Conservation (phyloP, 163 green algal genomes). For the Prototheca wickerhamii region DNA sequence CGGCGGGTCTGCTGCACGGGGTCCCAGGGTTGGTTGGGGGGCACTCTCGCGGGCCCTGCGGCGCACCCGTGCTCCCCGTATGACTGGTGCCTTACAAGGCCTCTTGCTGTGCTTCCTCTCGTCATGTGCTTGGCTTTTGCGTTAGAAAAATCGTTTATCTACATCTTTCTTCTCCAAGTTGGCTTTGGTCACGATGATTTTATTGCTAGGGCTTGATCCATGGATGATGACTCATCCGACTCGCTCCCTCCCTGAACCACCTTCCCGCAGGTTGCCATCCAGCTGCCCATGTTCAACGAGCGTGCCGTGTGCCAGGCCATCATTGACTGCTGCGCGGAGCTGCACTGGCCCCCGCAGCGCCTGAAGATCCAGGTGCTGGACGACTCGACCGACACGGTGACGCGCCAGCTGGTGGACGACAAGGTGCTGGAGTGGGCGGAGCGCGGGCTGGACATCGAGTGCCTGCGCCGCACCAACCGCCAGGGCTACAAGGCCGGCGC, state of each 20-base stretch:
- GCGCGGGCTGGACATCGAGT: conserved; percentile 57
- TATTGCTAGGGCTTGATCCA: too few species aligned
- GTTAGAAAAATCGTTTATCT: too few species aligned
- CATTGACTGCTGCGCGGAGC: conserved; percentile 59
- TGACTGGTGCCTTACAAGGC: too few species aligned
- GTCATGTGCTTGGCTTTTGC: too few species aligned
- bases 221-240: not conserved
- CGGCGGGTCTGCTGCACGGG: too few species aligned
- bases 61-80: too few species aligned
- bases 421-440: conserved; percentile 55
- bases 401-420: conserved; percentile 57
- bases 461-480: conserved; percentile 60
- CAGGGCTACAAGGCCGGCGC: conserved; percentile 82
- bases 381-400: conserved; percentile 67
- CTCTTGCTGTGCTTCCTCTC: too few species aligned
- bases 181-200: too few species aligned
- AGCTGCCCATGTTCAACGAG: conserved; percentile 90
- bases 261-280: conserved; percentile 54
- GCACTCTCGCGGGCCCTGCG: too few species aligned
- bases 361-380: conserved; percentile 74
- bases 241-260: not conserved
- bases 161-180: too few species aligned
- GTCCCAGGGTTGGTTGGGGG: too few species aligned
- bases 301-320: conserved; percentile 59
- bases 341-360: conserved; percentile 62